A percentile compares a stretch with the other conserved stretches of the same genome.
phyloP scores from a whole-genome alignment of 768 basidiomycete species.

The Auriscalpium microsporum region DNA sequence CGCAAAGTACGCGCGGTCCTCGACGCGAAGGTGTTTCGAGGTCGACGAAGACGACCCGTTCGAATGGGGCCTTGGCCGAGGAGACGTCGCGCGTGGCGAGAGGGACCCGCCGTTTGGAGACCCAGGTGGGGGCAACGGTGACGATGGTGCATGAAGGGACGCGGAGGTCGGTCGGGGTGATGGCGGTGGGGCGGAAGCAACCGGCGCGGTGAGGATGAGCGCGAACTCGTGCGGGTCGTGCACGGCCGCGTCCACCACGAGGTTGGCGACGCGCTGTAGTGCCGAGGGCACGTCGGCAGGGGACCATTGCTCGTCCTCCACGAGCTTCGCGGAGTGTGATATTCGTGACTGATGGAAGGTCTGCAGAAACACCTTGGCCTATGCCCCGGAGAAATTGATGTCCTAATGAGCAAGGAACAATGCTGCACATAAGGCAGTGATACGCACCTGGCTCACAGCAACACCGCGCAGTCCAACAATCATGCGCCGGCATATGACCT shows the following conservation, averaged over 20 bases:
- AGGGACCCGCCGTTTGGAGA: conserved; percentile 10
- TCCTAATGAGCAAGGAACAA: neutral
- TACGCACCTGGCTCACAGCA: conserved; percentile 65
- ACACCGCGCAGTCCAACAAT: conserved; percentile 87
- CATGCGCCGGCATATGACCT: conserved; percentile 81
- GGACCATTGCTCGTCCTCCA: conserved; percentile 94
- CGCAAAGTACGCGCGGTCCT: conserved; percentile 77
- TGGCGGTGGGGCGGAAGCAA: conserved; percentile 15
- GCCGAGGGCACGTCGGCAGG: conserved; percentile 61
- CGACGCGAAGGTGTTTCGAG: conserved; percentile 63
- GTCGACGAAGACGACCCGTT: conserved; percentile 14
- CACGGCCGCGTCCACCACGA: conserved; percentile 76
- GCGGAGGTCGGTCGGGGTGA: conserved; percentile 19
- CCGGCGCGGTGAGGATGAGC: conserved; percentile 23
- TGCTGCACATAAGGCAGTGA: neutral
- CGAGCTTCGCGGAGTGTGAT: conserved; percentile 73
- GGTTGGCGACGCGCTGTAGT: conserved; percentile 64
- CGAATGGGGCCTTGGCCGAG: conserved; percentile 10
- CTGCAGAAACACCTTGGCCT: conserved; percentile 86
- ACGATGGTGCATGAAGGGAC: conserved; percentile 14
- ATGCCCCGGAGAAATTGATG: neutral
- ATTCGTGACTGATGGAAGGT: conserved; percentile 78
- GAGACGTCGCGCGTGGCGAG: conserved; percentile 10
- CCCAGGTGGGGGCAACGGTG: conserved; percentile 22
- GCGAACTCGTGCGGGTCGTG: conserved; percentile 67